Evolutionary conservation across 345 rosid genomes (phyloP), one percentile per base, ranked within the genome.

Genomic region (Syzygium aromaticum): DNA sequence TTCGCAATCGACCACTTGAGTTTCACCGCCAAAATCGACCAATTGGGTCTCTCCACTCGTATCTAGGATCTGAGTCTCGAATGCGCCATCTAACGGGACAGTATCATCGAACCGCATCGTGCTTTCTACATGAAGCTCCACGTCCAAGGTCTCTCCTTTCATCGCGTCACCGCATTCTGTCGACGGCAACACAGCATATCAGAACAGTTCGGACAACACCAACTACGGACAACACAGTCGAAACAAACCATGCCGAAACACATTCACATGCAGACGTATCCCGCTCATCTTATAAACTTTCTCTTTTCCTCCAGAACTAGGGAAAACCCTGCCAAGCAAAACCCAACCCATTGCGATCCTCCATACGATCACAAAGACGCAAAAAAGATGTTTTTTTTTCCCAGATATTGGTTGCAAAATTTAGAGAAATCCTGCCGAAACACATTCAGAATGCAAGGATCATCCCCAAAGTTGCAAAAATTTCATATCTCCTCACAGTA

Each of bases 51-150:
- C 87, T 53, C 77, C 89, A 21, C 78, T 49, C 38, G 7, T 33
- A 87, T 85, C 64, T 51, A 89, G 21, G 13, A 84, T 85, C 86
- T 91, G 94, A 52, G 93, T 91, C 90, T 91, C 92, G 43, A 77
- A 90, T 21, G 78, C 89, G 77, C 87, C 91, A 21, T 91, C 91
- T 86, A 73, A 73, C 38, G 86, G 84, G 78, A 86, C 84, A 54
- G 84, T 89, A 85, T 91, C 92, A 87, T 88, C 87, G 49, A 84
- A 85, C 33, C 9, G 85, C 33, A n/a, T n/a, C 4, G 57, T 84
- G 54, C 87, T 40, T 46, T 73, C 87, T 23, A 6, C 56, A 64
- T 17, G 63, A 61, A 63, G 73, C 77, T 86, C 63, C 77, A 85
- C 63, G 16, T 78, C 77, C 64, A 54, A 88, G 52, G 86, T 89